phyloP scores from a whole-genome alignment of 2,329 filamentous ascomycete genomes.

The Diaporthe longicolla region DNA sequence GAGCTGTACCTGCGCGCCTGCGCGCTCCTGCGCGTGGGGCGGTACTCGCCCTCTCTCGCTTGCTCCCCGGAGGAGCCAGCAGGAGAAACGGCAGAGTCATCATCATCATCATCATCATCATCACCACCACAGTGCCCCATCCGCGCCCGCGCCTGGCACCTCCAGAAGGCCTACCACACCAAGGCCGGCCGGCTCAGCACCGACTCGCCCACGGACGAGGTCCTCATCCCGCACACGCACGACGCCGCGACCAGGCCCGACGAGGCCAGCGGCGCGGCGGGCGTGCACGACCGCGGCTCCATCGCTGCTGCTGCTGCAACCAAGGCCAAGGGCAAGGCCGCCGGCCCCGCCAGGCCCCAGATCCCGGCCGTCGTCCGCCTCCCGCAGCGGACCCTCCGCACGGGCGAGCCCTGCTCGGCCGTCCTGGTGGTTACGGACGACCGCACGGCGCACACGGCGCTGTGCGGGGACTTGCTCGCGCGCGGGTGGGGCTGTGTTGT shows the following conservation, averaged over 20 bases:
- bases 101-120: too few species aligned
- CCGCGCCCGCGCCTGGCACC: slow-evolving; percentile 75
- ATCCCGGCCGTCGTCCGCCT: slow-evolving; percentile 78
- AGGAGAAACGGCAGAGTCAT: not conserved
- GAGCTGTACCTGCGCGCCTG: slow-evolving; percentile 75
- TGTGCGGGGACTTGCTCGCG: slow-evolving; percentile 72
- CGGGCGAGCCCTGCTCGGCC: slow-evolving; percentile 54
- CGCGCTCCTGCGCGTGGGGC: slow-evolving; percentile 78
- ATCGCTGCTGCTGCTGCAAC: not conserved
- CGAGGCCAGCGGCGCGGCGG: not conserved
- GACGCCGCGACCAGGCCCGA: slow-evolving; percentile 25
- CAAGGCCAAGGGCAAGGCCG: fast-evolving
- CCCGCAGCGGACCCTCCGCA: slow-evolving; percentile 56
- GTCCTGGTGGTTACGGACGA: slow-evolving; percentile 74
- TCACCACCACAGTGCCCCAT: slow-evolving; percentile 52
- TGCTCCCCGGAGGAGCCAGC: not conserved
- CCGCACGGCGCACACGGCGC: slow-evolving; percentile 72
- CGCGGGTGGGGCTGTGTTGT: slow-evolving; percentile 75
- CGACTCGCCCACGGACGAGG: slow-evolving; percentile 70
- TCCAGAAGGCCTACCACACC: slow-evolving; percentile 75
- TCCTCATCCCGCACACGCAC: slow-evolving; percentile 70
- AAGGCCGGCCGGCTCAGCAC: slow-evolving; percentile 67
- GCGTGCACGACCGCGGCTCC: not conserved
- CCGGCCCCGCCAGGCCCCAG: not conserved
- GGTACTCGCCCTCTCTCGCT: slow-evolving; percentile 69